phyloP scores from a whole-genome alignment of 306 rosid genomes.

The Fragaria ananassa region DNA sequence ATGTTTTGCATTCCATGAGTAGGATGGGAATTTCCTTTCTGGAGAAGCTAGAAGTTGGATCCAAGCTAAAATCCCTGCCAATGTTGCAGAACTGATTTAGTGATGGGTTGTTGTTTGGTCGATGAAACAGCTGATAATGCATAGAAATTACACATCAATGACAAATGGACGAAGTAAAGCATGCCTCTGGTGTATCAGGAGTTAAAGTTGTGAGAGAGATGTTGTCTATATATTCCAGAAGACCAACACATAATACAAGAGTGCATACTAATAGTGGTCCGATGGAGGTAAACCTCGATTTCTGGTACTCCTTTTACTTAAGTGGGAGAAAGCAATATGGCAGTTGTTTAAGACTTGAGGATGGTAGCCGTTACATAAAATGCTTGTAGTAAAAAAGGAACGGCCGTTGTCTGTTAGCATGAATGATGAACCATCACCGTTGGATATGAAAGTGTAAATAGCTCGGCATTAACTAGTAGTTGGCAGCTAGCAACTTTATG shows the following conservation, averaged over 20 bases:
- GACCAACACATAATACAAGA: not conserved
- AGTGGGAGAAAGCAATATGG: not conserved
- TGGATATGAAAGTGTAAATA: not conserved
- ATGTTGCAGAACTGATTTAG: conserved; percentile 4
- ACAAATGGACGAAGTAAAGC: no score
- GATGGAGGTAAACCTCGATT: not conserved
- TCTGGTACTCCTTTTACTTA: not conserved
- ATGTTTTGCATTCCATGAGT: conserved; percentile 53
- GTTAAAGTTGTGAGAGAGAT: not conserved
- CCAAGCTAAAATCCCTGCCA: conserved; percentile 25
- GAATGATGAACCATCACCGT: not conserved
- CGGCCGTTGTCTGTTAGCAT: not conserved
- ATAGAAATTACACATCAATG: not conserved
- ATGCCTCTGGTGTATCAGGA: not conserved
- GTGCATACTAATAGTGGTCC: not conserved
- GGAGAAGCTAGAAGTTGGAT: conserved; percentile 61
- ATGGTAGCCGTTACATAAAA: not conserved
- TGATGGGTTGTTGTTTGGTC: not conserved
- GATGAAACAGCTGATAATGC: not conserved
- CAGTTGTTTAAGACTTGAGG: not conserved
- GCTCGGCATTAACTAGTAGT: not conserved
- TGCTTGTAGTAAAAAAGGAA: not conserved
- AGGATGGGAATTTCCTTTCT: conserved; percentile 48
- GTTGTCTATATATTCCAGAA: not conserved
- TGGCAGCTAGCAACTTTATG: not conserved